A percentile compares a stretch with the other conserved stretches of the same genome.
phyloP scores from a whole-genome alignment of 2,329 filamentous ascomycete genomes.

The Phialemoniopsis sp. region DNA sequence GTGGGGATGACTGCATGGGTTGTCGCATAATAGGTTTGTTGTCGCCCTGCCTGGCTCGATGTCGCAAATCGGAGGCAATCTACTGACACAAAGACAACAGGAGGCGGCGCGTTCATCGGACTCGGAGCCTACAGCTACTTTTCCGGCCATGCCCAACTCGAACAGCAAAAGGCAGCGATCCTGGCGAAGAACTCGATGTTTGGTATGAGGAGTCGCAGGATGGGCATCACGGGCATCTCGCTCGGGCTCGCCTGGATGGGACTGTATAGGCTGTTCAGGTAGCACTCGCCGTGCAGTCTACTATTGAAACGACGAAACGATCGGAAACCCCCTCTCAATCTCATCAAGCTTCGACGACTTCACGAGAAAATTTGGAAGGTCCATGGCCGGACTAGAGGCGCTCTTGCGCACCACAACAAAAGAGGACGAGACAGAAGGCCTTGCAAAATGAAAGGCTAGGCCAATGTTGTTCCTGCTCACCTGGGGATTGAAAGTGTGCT shows the following conservation, averaged over 20 bases:
- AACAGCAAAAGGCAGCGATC: conserved; percentile 61
- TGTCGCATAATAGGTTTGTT: conserved; percentile 68
- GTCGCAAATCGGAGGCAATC: conserved; percentile 1
- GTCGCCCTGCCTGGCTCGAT: conserved; percentile 1
- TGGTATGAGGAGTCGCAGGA: conserved; percentile 65
- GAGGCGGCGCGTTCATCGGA: conserved; percentile 70
- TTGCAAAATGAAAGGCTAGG: no score
- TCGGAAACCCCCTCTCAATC: no score
- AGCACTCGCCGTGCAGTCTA: neutral
- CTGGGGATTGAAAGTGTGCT: no score
- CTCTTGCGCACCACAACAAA: no score
- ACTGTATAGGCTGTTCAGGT: conserved; percentile 58
- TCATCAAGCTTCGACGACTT: no score
- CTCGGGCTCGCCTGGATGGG: conserved; percentile 66
- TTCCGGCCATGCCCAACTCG: conserved; percentile 69
- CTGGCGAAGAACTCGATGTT: conserved; percentile 66
- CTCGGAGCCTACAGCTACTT: conserved; percentile 75
- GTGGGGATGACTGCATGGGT: conserved; percentile 62
- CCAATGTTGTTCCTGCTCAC: no score
- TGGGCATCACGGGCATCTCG: conserved; percentile 66
- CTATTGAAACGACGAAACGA: no score
- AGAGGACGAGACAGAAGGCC: no score
- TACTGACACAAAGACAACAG: conserved; percentile 33
- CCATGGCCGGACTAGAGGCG: no score
- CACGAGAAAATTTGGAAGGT: no score